phyloP scores from a whole-genome alignment of 2,329 filamentous ascomycete species.

The Talaromyces sp. region DNA sequence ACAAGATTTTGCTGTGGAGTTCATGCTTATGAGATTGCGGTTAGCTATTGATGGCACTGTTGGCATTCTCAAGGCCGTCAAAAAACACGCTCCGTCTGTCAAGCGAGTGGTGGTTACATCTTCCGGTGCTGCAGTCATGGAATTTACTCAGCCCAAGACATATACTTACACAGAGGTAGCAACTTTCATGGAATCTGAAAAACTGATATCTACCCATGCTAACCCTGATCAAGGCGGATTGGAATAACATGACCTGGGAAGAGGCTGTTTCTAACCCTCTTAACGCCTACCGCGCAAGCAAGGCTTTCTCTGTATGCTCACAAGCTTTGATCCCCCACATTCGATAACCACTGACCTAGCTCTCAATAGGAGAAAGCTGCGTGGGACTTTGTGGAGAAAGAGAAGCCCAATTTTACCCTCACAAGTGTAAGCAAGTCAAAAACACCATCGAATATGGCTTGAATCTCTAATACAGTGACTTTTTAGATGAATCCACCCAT shows the following conservation, averaged over 20 bases:
- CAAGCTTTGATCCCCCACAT: not conserved
- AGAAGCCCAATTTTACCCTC: slow-evolving; percentile 54
- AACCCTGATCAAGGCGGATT: slow-evolving; percentile 26
- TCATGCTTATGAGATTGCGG: not conserved
- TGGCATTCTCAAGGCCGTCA: slow-evolving; percentile 56
- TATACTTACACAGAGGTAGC: slow-evolving; percentile 13
- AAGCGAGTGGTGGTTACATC: slow-evolving; percentile 67
- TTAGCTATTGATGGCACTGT: slow-evolving; percentile 57
- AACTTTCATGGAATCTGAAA: slow-evolving; percentile 40
- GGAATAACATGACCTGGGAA: slow-evolving; percentile 35
- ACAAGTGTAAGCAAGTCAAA: slow-evolving; percentile 23
- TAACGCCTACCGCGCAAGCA: slow-evolving; percentile 50
- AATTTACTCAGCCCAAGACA: slow-evolving; percentile 11
- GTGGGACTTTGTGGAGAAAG: slow-evolving; percentile 57
- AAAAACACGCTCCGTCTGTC: slow-evolving; percentile 58
- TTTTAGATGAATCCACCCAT: slow-evolving; percentile 56
- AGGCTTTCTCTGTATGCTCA: slow-evolving; percentile 41
- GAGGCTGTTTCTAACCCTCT: slow-evolving; percentile 30
- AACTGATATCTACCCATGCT: slow-evolving; percentile 25
- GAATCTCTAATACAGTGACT: slow-evolving; percentile 22
- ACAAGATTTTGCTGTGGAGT: not conserved
- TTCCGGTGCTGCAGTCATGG: slow-evolving; percentile 57
- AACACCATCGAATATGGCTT: not conserved
- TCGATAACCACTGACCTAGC: not conserved
- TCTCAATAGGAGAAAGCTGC: slow-evolving; percentile 51